Evolutionary conservation across 2,329 filamentous ascomycete species (phyloP).

Genomic region (Scedosporium dehoogii): DNA sequence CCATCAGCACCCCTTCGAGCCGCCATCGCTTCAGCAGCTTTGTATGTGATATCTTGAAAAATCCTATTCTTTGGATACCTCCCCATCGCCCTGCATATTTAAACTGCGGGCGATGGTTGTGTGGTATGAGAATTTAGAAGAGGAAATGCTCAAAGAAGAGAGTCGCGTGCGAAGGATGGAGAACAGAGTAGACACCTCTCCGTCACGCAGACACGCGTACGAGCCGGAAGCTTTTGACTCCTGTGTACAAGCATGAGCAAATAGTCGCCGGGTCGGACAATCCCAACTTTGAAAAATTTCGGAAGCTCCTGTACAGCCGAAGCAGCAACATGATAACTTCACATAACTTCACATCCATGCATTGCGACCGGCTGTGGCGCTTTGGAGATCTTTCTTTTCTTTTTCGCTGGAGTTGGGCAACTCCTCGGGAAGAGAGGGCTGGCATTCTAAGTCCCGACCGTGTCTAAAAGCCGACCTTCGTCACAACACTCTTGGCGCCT

Average conservation of each 20-base stretch:
- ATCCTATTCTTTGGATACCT: slow-evolving; percentile 1
- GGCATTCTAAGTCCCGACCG: neutral
- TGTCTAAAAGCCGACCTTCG: neutral
- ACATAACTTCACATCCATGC: neutral
- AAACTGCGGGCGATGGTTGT: slow-evolving; percentile 3
- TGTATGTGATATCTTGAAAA: slow-evolving; percentile 7
- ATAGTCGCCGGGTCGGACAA: slow-evolving; percentile 4
- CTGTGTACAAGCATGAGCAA: neutral
- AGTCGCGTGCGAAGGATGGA: slow-evolving; percentile 1
- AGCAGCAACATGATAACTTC: slow-evolving; percentile 1
- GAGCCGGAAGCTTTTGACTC: neutral
- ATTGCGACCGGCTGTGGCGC: neutral
- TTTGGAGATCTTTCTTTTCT: neutral
- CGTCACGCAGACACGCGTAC: neutral
- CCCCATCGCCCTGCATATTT: slow-evolving; percentile 4
- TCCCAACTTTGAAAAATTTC: neutral
- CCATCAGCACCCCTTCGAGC: neutral
- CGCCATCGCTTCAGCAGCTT: slow-evolving; percentile 1
- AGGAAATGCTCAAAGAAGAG: neutral
- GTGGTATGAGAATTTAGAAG: slow-evolving; percentile 4
- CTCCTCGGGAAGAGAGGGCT: neutral
- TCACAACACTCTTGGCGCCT: neutral
- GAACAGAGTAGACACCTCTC: slow-evolving; percentile 7
- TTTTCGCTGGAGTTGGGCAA: neutral
- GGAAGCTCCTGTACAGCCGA: neutral